A percentile compares a stretch with the other conserved stretches of the same genome.
Evolutionary conservation across 306 rosid species (phyloP).

Genomic region (Prinsepia uniflora): DNA sequence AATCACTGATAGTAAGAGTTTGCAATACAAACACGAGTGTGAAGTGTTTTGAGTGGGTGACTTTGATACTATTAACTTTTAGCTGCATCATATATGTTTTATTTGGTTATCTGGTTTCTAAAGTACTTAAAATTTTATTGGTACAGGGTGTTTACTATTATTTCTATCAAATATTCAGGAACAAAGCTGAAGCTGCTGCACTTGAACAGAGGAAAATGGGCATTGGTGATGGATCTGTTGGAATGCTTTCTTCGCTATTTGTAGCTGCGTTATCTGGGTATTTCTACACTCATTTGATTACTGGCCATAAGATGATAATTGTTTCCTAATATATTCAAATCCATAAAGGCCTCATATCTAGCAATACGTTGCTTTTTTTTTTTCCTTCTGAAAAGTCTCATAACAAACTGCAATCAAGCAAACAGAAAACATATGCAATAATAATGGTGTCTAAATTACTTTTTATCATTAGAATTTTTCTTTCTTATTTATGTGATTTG

Average conservation of each 20-base stretch:
- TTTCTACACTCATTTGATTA: background rate
- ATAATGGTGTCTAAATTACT: background rate
- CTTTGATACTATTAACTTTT: too few relatives aligned
- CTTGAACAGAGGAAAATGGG: conserved; percentile 56
- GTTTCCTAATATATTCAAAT: background rate
- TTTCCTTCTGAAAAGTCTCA: background rate
- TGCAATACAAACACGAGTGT: background rate
- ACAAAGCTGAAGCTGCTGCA: conserved; percentile 70
- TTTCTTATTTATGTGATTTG: conserved; percentile 12
- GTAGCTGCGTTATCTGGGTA: conserved; percentile 97
- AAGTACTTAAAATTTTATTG: conserved; percentile 43
- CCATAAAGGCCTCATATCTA: background rate
- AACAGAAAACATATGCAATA: background rate
- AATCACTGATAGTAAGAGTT: background rate
- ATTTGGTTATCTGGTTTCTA: conserved; percentile 40
- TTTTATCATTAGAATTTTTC: background rate
- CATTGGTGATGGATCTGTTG: conserved; percentile 85
- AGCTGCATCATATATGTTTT: conserved; percentile 14
- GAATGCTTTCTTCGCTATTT: conserved; percentile 83
- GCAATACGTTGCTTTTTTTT: background rate
- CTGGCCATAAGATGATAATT: background rate
- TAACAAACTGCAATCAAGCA: background rate
- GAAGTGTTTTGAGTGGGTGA: too few relatives aligned
- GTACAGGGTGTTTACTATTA: conserved; percentile 99
- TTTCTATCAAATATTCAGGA: conserved; percentile 99